Conservation (phyloP, 2,329 filamentous ascomycete species). For the Neocucurbitaria cava region DNA sequence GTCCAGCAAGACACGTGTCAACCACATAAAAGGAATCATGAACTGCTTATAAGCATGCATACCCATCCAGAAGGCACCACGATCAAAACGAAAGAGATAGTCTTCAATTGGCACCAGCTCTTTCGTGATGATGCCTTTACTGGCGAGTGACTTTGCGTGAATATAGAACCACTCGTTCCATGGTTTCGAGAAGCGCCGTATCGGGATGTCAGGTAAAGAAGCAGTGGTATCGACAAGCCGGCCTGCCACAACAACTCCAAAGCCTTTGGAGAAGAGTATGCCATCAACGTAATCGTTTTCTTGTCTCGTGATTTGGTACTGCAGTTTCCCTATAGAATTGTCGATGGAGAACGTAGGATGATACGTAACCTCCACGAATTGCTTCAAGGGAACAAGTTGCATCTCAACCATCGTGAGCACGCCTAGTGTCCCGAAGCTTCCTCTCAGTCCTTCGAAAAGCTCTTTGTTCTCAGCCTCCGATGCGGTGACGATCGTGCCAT, state of each 20-base stretch:
- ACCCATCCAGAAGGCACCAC: constrained; percentile 70
- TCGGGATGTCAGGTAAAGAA: constrained; percentile 18
- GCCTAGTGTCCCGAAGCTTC: constrained; percentile 67
- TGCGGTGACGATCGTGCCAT: constrained; percentile 61
- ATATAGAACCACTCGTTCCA: constrained; percentile 78
- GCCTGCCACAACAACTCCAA: constrained; percentile 67
- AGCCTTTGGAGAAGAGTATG: constrained; percentile 64
- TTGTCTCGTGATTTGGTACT: constrained; percentile 51
- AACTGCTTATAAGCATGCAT: constrained; percentile 67
- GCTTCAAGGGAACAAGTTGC: constrained; percentile 59
- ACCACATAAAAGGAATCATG: constrained; percentile 62
- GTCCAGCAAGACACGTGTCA: constrained; percentile 65
- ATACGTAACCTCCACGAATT: constrained; percentile 69
- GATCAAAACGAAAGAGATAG: constrained; percentile 68
- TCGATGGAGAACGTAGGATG: constrained; percentile 60
- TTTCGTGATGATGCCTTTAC: constrained; percentile 13
- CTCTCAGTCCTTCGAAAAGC: constrained; percentile 65
- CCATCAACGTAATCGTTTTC: constrained; percentile 72
- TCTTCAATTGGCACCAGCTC: constrained; percentile 59
- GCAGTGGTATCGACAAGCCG: constrained; percentile 59
- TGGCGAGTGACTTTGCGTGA: constrained; percentile 55
- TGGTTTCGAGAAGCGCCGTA: constrained; percentile 60
- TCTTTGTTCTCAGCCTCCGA: constrained; percentile 58
- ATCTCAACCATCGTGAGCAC: constrained; percentile 68
- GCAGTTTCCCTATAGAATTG: constrained; percentile 57